Evolutionary conservation across 371 early-diverging fungal species (phyloP), one percentile per base, ranked within the genome.

Genomic region (Mucor saturninus): DNA sequence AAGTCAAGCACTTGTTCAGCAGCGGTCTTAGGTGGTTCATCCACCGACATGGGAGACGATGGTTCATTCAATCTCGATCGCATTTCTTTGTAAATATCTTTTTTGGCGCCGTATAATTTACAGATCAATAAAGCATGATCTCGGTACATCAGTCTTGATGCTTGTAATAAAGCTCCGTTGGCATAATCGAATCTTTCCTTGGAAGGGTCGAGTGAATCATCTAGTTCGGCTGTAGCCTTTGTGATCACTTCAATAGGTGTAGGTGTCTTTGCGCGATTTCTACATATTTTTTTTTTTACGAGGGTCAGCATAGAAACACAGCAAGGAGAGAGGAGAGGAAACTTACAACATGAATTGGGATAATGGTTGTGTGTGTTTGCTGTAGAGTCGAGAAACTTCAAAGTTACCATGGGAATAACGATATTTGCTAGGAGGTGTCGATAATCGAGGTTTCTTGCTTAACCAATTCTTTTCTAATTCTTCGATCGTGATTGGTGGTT

Each of bases 121-220:
- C 73, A 69, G 31, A 80, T 69, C 30, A 77, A 54, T 7, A 61
- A 57, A 7, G 81, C 74, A 10, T 73, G 67, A 0, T 42, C 46
- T 6, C 61, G 55, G 39, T 74, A 73, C 31, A 76, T 59, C 4
- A 80, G 52, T 42, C 78, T 60, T 8, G 76, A 65, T 7, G 73
- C 64, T 35, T 80, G 81, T 29, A 80, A 69, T 32, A 77, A 32
- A 1, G 71, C 73, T 13, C 78, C 81, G 54, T 76, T 80, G 14
- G 81, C 81, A 46, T 65, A 56, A 50, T 73, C 62, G 40, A 71
- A 77, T 30, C 78, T 66, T 2, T 63, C 64, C 32, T 69, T 59
- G 2, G 65, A 52, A 9, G 68, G 61, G 6, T 69, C 71, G 21
- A 65, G 54, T 14, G 70, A 68, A 31, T 74, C 74, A 49, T 76